Evolutionary conservation across 371 early-diverging fungal genomes (phyloP).

Genomic region (Gilbertella persicaria): DNA sequence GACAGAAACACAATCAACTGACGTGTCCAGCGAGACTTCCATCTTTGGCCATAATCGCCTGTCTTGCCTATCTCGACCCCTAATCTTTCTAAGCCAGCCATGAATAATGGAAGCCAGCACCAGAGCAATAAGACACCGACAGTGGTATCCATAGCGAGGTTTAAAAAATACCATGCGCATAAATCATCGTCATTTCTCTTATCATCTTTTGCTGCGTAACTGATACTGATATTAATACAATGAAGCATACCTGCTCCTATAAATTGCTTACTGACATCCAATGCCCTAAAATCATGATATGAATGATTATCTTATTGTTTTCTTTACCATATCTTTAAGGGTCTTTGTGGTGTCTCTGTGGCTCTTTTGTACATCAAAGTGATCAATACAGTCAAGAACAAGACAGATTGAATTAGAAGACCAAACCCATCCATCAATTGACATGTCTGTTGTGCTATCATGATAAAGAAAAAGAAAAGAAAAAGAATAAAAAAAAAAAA

Average conservation of each 20-base stretch:
- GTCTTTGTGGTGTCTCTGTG: slow-evolving; percentile 62
- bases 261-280: slow-evolving; percentile 67
- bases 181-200: slow-evolving; percentile 52
- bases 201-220: slow-evolving; percentile 48
- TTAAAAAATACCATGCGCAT: slow-evolving; percentile 68
- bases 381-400: slow-evolving; percentile 57
- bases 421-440: slow-evolving; percentile 62
- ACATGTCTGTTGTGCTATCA: slow-evolving; percentile 32
- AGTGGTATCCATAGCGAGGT: slow-evolving; percentile 64
- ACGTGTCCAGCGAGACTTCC: slow-evolving; percentile 25
- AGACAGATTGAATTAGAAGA: slow-evolving; percentile 55
- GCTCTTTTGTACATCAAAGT: slow-evolving; percentile 60
- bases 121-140: slow-evolving; percentile 63
- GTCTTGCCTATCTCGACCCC: slow-evolving; percentile 11
- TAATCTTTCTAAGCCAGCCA: slow-evolving; percentile 15
- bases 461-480: background rate
- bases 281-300: slow-evolving; percentile 54
- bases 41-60: slow-evolving; percentile 25
- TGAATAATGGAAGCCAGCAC: slow-evolving; percentile 33
- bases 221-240: slow-evolving; percentile 56
- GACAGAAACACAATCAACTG: slow-evolving; percentile 36
- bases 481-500: slow-evolving; percentile 2
- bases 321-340: slow-evolving; percentile 56
- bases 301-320: background rate
- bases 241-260: slow-evolving; percentile 63